Base-by-base conservation (phyloP, 2,329 filamentous ascomycete genomes). In the Nigrospora oryzae region DNA sequence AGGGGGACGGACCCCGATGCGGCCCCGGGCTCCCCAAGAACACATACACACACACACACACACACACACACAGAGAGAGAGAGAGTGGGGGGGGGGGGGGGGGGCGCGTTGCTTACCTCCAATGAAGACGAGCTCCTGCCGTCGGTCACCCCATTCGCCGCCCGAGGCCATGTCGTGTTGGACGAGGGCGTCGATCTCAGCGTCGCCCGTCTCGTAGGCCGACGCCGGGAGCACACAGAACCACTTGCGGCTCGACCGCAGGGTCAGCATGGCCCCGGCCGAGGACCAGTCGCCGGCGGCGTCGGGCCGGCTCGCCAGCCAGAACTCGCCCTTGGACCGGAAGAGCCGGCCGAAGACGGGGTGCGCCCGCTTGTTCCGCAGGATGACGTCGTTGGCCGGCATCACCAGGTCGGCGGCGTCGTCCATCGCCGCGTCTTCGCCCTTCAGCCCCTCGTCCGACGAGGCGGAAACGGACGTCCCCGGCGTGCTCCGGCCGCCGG, bases 111-210 rank as follows among this genome's bases (percentile, higher is more conserved):
- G 23, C 23, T 10, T 28, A 28, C 23, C 23, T 0, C 84, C 84
- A 46, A 89, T 87, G 48, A 88, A 84, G 3, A 88, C 84, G 7
- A 88, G 58, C 58, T 88, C 84, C 57, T 88, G 83, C 2, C 83
- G 69, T 1, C 83, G 70, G 52, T 88, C 84, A 1, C 81, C 83
- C 81, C 82, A 87, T 47, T 77, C 70, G 0, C 75, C 77, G 5
- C 74, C 73, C 23, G 73, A 71, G 7, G 64, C 56, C 17, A 77
- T 69, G 51, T 77, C 73, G 45, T 74, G 67, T 36, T 63, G 55
- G 12, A 76, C 68, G 0, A 75, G 70, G 7, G 65, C 64, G 32
- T 76, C 66, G 0, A 74, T 68, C n/a, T 68, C 60, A 0, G 62
- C 58, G 43, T 77, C 65, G 40, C 73, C 65, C 0, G 74, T 74